Conservation (phyloP, 306 rosid genomes). For the Heteromeles arbutifolia region DNA sequence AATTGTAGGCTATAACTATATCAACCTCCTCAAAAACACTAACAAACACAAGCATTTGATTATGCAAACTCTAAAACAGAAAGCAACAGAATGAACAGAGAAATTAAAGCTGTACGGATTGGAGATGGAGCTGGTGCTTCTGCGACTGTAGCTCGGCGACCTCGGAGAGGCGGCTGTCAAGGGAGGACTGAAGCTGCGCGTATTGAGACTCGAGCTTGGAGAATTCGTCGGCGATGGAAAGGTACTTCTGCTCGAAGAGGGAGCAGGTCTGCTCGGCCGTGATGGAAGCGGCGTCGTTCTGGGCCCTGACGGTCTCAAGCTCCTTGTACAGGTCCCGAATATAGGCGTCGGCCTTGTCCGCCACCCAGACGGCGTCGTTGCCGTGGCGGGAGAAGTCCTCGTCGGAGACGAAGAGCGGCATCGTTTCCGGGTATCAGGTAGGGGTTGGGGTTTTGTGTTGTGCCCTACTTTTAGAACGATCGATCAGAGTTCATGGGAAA, state of each 20-base stretch:
- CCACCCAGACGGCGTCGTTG: slow-evolving; percentile 43
- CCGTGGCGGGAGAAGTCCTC: slow-evolving; percentile 71
- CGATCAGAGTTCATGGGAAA: background rate
- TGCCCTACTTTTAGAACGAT: background rate
- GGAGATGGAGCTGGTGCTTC: slow-evolving; percentile 54
- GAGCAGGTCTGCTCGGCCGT: slow-evolving; percentile 96
- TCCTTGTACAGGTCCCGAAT: slow-evolving; percentile 63
- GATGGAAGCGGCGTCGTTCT: slow-evolving; percentile 68
- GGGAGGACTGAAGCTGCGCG: slow-evolving; percentile 60
- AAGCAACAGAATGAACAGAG: background rate
- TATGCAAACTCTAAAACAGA: background rate
- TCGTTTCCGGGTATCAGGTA: background rate
- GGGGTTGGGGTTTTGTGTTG: background rate
- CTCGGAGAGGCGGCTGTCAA: slow-evolving; percentile 47
- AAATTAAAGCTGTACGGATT: slow-evolving; percentile 33
- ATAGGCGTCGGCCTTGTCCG: slow-evolving; percentile 76
- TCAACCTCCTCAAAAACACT: background rate
- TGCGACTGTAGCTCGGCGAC: slow-evolving; percentile 50
- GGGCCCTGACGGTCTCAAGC: slow-evolving; percentile 75
- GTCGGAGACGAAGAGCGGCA: slow-evolving; percentile 64
- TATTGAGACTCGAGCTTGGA: slow-evolving; percentile 61
- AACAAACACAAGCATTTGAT: background rate
- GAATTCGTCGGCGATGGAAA: slow-evolving; percentile 64
- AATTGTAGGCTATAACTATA: background rate
- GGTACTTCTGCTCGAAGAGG: slow-evolving; percentile 85